A percentile compares a stretch with the other conserved stretches of the same genome.
Conservation (phyloP, 2,329 filamentous ascomycete species). For the Stagonosporopsis cucurbitacearum region DNA sequence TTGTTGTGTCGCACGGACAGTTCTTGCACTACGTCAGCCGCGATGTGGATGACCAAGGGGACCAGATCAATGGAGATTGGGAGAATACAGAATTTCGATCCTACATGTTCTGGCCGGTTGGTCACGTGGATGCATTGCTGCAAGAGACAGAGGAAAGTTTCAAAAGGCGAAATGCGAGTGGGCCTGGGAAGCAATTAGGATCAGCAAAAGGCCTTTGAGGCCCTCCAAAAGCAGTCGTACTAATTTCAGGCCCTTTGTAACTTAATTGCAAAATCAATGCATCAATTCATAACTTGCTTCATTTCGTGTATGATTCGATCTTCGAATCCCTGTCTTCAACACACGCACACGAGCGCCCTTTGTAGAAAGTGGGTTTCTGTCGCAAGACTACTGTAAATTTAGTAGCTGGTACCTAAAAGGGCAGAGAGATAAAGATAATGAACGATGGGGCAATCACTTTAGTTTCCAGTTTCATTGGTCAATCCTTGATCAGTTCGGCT, state of each 20-base stretch:
- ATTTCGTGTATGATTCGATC: too few relatives aligned
- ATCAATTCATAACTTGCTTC: too few relatives aligned
- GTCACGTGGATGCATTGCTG: not conserved
- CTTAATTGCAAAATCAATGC: too few relatives aligned
- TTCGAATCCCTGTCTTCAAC: too few relatives aligned
- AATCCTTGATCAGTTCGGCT: not conserved
- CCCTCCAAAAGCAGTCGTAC: too few relatives aligned
- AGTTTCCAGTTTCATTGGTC: not conserved
- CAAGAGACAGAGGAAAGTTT: not conserved
- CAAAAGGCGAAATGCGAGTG: not conserved
- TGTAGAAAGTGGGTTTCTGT: too few relatives aligned
- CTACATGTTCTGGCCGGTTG: not conserved
- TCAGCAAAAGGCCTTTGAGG: not conserved
- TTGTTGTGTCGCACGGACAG: not conserved
- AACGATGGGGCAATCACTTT: too few relatives aligned
- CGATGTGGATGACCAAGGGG: not conserved
- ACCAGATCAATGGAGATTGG: constrained; percentile 4
- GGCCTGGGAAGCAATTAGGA: not conserved
- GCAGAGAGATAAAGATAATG: too few relatives aligned
- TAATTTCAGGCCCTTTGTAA: too few relatives aligned
- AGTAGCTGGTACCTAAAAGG: not conserved
- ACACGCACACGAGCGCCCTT: too few relatives aligned
- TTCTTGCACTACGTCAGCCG: constrained; percentile 1
- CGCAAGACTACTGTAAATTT: too few relatives aligned
- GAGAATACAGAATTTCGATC: not conserved